phyloP scores from a whole-genome alignment of 257 asterid genomes.

The Orobanche coerulescens region DNA sequence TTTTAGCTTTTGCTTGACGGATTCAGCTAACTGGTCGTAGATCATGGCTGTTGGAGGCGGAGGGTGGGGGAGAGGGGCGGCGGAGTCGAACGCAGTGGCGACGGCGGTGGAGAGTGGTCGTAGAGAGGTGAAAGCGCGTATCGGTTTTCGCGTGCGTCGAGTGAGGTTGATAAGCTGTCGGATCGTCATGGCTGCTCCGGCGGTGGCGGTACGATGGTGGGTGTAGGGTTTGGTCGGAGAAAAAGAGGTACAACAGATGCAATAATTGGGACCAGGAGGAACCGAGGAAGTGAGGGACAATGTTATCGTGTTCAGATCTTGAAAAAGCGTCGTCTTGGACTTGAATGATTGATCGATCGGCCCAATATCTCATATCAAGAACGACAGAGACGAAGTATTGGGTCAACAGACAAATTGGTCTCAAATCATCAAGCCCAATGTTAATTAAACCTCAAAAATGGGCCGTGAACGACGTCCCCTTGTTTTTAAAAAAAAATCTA shows the following conservation, averaged over 20 bases:
- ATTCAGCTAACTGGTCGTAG: conserved; percentile 82
- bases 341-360: background rate
- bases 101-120: conserved; percentile 45
- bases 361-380: background rate
- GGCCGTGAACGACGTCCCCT: too few relatives aligned
- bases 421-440: too few relatives aligned
- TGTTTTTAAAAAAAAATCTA: too few relatives aligned
- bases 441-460: too few relatives aligned
- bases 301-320: background rate
- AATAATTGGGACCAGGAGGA: background rate
- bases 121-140: conserved; percentile 20
- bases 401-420: background rate
- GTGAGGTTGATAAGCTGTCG: conserved; percentile 62
- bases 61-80: conserved; percentile 40
- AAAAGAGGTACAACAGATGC: background rate
- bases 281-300: background rate
- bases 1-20: conserved; percentile 50
- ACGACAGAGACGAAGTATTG: too few relatives aligned
- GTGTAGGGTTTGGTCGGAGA: conserved; percentile 32
- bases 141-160: conserved; percentile 37
- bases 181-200: conserved; percentile 51
- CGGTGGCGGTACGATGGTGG: conserved; percentile 20
- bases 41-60: conserved; percentile 65
- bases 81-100: conserved; percentile 25
- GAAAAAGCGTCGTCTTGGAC: conserved; percentile 18